These are phyloP conservation scores for Sclerotinia nivalis DNA, from an alignment of 2,329 filamentous ascomycete genomes.

Conservation along the genomic window DNA sequence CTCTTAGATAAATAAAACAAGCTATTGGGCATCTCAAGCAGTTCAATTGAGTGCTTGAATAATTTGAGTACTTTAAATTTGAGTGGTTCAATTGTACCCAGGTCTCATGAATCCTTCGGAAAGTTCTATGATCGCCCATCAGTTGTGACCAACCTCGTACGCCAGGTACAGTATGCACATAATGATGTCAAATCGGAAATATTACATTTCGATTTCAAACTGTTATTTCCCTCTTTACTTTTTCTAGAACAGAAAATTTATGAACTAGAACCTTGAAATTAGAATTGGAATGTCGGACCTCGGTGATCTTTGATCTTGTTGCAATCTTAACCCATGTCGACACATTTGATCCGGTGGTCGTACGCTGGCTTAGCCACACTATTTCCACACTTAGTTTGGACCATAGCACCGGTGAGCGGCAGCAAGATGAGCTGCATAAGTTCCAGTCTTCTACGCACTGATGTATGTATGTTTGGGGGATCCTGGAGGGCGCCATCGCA, in stretches of 20 bases:
- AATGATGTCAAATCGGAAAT: constrained; percentile 21
- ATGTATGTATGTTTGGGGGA: constrained; percentile 30
- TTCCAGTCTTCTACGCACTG: constrained; percentile 31
- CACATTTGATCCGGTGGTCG: constrained; percentile 22
- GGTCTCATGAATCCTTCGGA: not conserved
- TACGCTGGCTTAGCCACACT: constrained; percentile 24
- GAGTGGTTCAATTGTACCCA: not conserved
- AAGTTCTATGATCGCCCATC: constrained; percentile 15
- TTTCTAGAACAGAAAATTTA: constrained; percentile 22
- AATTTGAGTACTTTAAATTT: too few relatives aligned
- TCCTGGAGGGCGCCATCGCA: constrained; percentile 29
- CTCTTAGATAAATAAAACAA: not conserved
- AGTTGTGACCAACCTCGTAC: constrained; percentile 11
- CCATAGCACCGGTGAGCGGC: constrained; percentile 37
- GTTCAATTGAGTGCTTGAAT: not conserved
- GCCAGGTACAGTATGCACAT: constrained; percentile 18
- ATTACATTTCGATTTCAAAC: constrained; percentile 8
- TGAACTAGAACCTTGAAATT: constrained; percentile 19
- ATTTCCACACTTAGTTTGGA: constrained; percentile 26
- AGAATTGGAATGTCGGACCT: constrained; percentile 15
- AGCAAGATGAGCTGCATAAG: constrained; percentile 42
- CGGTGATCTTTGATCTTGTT: constrained; percentile 22
- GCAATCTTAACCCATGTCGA: constrained; percentile 21
- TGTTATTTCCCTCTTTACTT: constrained; percentile 4
- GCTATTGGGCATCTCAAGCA: too few relatives aligned